Conservation (phyloP, 1,284 basidiomycete species). For the Cryptococcus wingfieldii region DNA sequence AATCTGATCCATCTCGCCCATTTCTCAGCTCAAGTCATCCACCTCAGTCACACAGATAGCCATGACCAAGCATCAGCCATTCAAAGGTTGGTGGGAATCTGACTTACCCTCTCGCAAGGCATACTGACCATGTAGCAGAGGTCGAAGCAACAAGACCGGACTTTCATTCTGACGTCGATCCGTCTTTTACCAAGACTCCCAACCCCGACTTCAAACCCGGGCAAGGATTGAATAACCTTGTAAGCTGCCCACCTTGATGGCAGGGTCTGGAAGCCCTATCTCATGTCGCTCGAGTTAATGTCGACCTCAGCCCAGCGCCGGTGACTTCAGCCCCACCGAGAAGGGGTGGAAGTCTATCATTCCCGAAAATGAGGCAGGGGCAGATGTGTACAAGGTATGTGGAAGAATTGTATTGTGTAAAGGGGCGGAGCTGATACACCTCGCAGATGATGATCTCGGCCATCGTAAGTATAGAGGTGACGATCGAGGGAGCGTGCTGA, state of each 20-base stretch:
- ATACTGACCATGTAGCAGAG: constrained; percentile 9
- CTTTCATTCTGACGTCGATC: constrained; percentile 19
- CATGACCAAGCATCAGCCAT: too few species aligned
- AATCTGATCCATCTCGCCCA: too few species aligned
- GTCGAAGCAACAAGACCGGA: constrained; percentile 38
- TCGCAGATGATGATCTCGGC: constrained; percentile 60
- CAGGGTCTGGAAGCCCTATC: background rate
- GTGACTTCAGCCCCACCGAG: constrained; percentile 51
- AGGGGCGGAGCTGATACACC: constrained; percentile 41
- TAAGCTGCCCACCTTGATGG: constrained; percentile 9
- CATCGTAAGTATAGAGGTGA: constrained; percentile 49
- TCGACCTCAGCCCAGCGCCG: constrained; percentile 28
- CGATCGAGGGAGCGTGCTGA: background rate
- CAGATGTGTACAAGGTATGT: constrained; percentile 48
- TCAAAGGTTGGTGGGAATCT: too few species aligned
- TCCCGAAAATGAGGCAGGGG: constrained; percentile 51
- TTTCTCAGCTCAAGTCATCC: too few species aligned
- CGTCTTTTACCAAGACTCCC: constrained; percentile 50
- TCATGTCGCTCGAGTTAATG: background rate
- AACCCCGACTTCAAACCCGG: constrained; percentile 57
- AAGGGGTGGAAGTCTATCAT: constrained; percentile 60
- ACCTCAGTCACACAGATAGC: too few species aligned
- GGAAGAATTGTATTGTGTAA: constrained; percentile 14
- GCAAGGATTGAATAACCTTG: constrained; percentile 51
- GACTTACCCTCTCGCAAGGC: too few species aligned